These are phyloP conservation scores for Fusarium xyrophilum DNA, from an alignment of 2,329 filamentous ascomycete species.

Conservation along the genomic window DNA sequence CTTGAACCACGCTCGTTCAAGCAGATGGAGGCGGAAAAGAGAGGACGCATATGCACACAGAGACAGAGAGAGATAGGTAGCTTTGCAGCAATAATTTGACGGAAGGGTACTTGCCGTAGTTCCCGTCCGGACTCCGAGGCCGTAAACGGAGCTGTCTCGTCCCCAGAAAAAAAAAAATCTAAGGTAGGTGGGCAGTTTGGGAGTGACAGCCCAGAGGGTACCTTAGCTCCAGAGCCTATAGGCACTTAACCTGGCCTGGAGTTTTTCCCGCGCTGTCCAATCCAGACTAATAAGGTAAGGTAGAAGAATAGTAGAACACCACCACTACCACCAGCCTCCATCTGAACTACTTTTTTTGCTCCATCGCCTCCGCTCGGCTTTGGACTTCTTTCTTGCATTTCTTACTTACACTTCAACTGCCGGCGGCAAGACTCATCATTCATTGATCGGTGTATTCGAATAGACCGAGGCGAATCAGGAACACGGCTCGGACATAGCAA, in stretches of 20 bases:
- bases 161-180: conserved; percentile 40
- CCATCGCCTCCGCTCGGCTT: conserved; percentile 28
- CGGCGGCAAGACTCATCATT: neutral
- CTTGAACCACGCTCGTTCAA: neutral
- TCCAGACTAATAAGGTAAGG: neutral
- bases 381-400: conserved; percentile 20
- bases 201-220: neutral
- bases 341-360: conserved; percentile 30
- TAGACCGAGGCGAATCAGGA: conserved; percentile 1
- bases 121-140: conserved; percentile 46
- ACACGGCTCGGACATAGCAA: conserved; percentile 2
- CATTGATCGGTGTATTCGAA: conserved; percentile 14
- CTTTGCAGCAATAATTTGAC: neutral
- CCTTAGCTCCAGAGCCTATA: conserved; percentile 15
- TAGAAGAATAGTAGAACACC: conserved; percentile 16
- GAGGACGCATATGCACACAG: neutral
- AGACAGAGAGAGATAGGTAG: neutral
- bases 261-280: conserved; percentile 28
- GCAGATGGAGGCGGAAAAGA: neutral
- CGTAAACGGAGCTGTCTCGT: conserved; percentile 47
- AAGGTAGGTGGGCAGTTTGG: conserved; percentile 27
- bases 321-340: conserved; percentile 1
- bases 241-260: conserved; percentile 17
- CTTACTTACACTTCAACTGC: neutral
- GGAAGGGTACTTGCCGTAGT: conserved; percentile 10